Conservation (phyloP, 2,329 filamentous ascomycete genomes). For the Xylaria arbuscula region DNA sequence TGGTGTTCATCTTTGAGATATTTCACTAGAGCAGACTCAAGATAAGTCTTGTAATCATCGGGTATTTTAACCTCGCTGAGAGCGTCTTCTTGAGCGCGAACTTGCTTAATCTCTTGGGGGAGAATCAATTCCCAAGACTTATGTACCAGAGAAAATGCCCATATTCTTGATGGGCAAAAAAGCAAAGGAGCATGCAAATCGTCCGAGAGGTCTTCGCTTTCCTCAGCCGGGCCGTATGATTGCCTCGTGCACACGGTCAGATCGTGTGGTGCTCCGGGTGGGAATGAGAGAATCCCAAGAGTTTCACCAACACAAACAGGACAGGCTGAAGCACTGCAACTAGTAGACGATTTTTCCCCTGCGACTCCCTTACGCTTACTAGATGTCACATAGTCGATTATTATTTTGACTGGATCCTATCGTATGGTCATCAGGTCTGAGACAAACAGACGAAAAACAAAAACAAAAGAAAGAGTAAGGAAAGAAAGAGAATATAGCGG, state of each 20-base stretch:
- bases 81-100: conserved; percentile 4
- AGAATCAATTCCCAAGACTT: conserved; percentile 36
- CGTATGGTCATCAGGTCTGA: conserved; percentile 4
- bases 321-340: conserved; percentile 21
- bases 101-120: conserved; percentile 24
- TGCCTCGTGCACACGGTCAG: conserved; percentile 23
- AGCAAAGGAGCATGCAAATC: conserved; percentile 10
- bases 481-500: too few relatives aligned
- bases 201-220: neutral
- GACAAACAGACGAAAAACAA: too few relatives aligned
- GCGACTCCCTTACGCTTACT: conserved; percentile 24
- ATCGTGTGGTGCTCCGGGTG: conserved; percentile 24
- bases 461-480: too few relatives aligned
- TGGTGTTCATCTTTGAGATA: neutral
- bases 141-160: conserved; percentile 39
- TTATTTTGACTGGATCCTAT: conserved; percentile 33
- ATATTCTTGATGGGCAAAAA: conserved; percentile 37
- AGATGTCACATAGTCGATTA: conserved; percentile 38
- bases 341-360: neutral
- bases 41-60: neutral
- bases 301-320: conserved; percentile 29
- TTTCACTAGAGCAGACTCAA: conserved; percentile 5
- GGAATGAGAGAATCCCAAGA: conserved; percentile 30
- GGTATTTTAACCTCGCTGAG: conserved; percentile 19
- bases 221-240: neutral